Base-by-base conservation (phyloP, 2,329 filamentous ascomycete species). In the Colletotrichum musicola region DNA sequence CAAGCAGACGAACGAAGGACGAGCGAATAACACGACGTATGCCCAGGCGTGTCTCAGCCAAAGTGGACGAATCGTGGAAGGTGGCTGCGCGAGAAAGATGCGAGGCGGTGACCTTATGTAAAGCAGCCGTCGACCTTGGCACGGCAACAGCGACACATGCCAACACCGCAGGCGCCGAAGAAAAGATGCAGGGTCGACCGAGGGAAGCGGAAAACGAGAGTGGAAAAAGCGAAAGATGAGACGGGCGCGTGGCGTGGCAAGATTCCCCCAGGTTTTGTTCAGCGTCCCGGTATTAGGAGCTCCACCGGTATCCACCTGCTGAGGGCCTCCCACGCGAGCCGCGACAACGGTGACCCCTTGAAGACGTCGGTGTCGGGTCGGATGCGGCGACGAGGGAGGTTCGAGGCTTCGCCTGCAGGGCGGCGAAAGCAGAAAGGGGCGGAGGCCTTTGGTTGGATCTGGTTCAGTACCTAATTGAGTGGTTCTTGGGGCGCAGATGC, bases 181-280 rank as follows among this genome's bases (percentile, higher is more conserved):
- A 5, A 12, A 22, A 6, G 55, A 51, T 51, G 62, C 56, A 69
- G 56, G 66, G 62, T 66, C 56, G 25, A 20, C 50, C 62, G 62
- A 65, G 35, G 62, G 56, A 61, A 38, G 62, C 54, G 65, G 57
- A 50, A 30, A 27, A 44, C 22, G 20, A 49, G 30, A 44, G 20
- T n/a, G 22, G 18, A 30, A 30, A 22, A 16, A 35, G 56, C 30
- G 10, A 35, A 50, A 49, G 64, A 64, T 68, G 53, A 54, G 60
- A 68, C 53, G 64, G 60, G 60, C 38, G 46, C 60, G 60, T 58
- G 60, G 60, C 60, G 12, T 47, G 44, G 35, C 60, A 68, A 64
- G 60, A 64, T 61, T 60, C 49, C 62, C 62, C 66, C 65, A 65
- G 65, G 55, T 51, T 67, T 63, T 22, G 40, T 35, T 35, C 30